Percentiles rank a stretch among this genome's conserved stretches.
Conservation (phyloP, 306 rosid genomes). For the Neltuma alba region DNA sequence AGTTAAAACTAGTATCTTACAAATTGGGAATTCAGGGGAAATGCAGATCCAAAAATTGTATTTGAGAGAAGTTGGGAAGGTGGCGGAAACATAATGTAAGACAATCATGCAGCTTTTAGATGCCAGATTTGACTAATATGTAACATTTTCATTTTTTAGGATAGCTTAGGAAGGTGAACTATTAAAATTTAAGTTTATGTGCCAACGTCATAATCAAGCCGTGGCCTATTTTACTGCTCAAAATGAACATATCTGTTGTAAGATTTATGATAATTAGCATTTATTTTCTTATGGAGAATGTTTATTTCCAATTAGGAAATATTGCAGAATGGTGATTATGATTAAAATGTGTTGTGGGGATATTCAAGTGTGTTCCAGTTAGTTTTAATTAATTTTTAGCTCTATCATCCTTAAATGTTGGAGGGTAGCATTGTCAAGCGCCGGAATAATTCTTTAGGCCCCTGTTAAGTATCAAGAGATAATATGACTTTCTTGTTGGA, state of each 20-base stretch:
- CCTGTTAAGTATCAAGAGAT: constrained; percentile 11
- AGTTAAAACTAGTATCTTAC: background rate
- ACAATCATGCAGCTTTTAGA: background rate
- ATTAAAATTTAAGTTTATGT: background rate
- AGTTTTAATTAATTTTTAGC: constrained; percentile 29
- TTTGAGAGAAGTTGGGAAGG: background rate
- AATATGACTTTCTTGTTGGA: constrained; percentile 36
- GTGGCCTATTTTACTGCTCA: background rate
- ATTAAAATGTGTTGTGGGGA: constrained; percentile 13
- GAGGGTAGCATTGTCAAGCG: constrained; percentile 24
- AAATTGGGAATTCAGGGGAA: background rate
- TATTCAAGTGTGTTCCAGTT: constrained; percentile 1
- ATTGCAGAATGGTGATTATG: constrained; percentile 13
- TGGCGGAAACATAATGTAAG: background rate
- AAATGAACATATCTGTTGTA: background rate
- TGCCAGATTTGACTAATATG: background rate
- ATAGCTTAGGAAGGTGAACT: background rate
- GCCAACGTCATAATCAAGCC: background rate
- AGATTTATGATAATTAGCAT: background rate
- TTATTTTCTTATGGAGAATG: constrained; percentile 11
- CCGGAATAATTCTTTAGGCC: constrained; percentile 22
- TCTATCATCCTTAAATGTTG: constrained; percentile 10
- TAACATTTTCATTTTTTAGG: background rate
- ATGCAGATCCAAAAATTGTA: constrained; percentile 3
- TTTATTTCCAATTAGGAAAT: constrained; percentile 22